Evolutionary conservation across 1,284 basidiomycete genomes (phyloP).

Genomic region (Rhodotorula sp.): DNA sequence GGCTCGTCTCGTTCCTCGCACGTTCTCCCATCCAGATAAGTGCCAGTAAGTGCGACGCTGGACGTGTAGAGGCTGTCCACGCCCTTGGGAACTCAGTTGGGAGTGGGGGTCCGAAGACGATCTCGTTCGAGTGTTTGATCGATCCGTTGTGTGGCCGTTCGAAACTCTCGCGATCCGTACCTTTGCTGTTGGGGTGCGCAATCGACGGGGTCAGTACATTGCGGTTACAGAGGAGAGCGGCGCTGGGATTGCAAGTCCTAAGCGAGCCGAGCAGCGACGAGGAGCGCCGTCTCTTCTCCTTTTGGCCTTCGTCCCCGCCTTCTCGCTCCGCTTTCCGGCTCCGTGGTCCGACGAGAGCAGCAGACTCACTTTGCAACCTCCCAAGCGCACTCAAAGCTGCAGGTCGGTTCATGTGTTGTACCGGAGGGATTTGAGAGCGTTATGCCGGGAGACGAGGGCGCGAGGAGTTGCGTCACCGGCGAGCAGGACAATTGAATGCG

Average conservation of each 20-base stretch:
- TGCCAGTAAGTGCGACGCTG: too few relatives aligned
- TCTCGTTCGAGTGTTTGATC: not conserved
- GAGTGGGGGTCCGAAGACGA: not conserved
- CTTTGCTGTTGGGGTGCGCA: not conserved
- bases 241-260: too few relatives aligned
- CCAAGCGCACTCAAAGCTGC: slow-evolving; percentile 14
- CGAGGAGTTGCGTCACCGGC: not conserved
- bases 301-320: too few relatives aligned
- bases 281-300: not conserved
- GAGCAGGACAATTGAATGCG: too few relatives aligned
- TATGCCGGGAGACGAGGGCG: too few relatives aligned
- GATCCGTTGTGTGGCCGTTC: not conserved
- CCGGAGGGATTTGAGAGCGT: too few relatives aligned
- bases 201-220: not conserved
- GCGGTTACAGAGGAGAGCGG: not conserved
- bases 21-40: too few relatives aligned
- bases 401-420: too few relatives aligned
- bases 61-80: too few relatives aligned
- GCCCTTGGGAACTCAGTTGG: too few relatives aligned
- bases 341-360: not conserved
- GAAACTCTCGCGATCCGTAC: not conserved
- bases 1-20: too few relatives aligned
- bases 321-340: not conserved
- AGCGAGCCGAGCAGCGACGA: not conserved
- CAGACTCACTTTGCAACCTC: slow-evolving; percentile 15